phyloP scores from a whole-genome alignment of 164 flowering plant species.

The Vitis rotundifolia region DNA sequence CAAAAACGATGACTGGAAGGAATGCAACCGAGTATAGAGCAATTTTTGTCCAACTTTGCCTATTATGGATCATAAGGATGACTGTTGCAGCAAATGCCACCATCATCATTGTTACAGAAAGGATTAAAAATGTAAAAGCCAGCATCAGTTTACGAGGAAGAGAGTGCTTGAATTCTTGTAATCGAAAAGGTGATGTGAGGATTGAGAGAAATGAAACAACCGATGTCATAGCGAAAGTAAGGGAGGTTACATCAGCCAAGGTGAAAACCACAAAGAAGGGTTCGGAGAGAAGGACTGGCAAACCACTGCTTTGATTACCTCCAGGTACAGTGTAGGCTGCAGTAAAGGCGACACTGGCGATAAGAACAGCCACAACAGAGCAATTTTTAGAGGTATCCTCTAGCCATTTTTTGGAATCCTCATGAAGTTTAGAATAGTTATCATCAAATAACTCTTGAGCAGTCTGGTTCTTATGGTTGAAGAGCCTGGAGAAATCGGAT shows the following conservation, averaged over 20 bases:
- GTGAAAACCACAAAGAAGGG: constrained; percentile 16
- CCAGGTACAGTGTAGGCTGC: constrained; percentile 31
- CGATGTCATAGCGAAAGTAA: constrained; percentile 9
- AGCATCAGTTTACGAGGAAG: constrained; percentile 11
- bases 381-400: constrained; percentile 16
- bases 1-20: constrained; percentile 8
- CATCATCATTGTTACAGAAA: constrained; percentile 3
- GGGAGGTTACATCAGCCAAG: constrained; percentile 13
- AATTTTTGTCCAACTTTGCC: neutral
- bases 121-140: constrained; percentile 12
- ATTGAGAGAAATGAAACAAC: constrained; percentile 18
- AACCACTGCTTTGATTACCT: constrained; percentile 13
- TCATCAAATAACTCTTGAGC: constrained; percentile 6
- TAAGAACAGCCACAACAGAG: constrained; percentile 21
- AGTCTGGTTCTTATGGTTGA: neutral
- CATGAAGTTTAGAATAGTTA: neutral
- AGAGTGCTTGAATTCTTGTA: constrained; percentile 5
- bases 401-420: constrained; percentile 18
- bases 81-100: constrained; percentile 14
- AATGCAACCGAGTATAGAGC: neutral
- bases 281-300: constrained; percentile 9
- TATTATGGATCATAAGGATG: constrained; percentile 6
- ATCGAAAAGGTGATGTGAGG: constrained; percentile 7
- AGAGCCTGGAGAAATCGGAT: neutral
- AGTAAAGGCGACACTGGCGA: constrained; percentile 29